Evolutionary conservation across 1,284 basidiomycete genomes (phyloP), one percentile per base, ranked within the genome.

Genomic region (Ceratobasidium sp.): DNA sequence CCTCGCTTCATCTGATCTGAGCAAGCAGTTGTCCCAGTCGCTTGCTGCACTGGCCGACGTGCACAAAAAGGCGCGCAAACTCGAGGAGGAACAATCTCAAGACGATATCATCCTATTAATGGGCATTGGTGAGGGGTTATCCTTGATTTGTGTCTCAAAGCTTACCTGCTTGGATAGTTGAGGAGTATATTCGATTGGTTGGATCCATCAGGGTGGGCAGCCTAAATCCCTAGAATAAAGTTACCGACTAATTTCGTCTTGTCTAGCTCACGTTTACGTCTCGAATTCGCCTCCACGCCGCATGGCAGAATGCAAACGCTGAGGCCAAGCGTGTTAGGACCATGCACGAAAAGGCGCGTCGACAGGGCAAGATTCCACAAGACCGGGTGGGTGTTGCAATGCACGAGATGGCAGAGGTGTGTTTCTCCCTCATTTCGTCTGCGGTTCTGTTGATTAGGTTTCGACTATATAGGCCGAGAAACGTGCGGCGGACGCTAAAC

Each of bases 161-260:
- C 4, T 35, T 57, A 30, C n/a, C 23, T 54, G 18, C 27, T 27
- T 64, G 20, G 41, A 41, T 84, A 88, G 93, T 91, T 60, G 96
- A 99, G 82, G 97, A 98, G 85, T 99, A 99, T 83, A 91, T 96
- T 38, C 89, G 97, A 60, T 88, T 98, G 67, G 96, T 98, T 78
- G 93, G 91, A 79, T 96, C 94, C 78, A 96, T 98, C 69, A 89
- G 96, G 81, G 94, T 96, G 82, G 79, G 92, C 86, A 30, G 48
- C 66, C 64, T 23, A 8, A 6, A 33, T 30, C 27, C 48, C 33
- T 59, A 1, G 10, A 52, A 46, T 16, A 41, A 55, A 38, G 44
- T 57, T 52, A n/a, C 50, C 27, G n/a, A 65, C 41, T 46, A 66
- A 38, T 35, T 48, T 48, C n/a, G 38, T 77, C 23, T 71, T 48